Conservation (phyloP, 2,329 filamentous ascomycete genomes). For the Fusarium stilboides region DNA sequence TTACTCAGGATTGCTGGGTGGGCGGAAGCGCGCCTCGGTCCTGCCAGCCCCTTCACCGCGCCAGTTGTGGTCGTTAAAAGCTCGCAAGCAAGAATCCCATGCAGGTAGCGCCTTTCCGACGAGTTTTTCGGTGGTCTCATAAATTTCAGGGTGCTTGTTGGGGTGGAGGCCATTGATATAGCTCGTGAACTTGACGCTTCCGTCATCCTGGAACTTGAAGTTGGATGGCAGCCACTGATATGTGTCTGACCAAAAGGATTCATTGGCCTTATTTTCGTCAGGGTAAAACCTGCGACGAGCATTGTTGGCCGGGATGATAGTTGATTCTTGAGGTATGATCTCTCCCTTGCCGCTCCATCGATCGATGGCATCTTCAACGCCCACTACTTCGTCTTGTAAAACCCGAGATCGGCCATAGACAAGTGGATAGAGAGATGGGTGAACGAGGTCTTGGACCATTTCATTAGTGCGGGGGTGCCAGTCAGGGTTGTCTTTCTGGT, state of each 20-base stretch:
- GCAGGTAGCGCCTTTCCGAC: slow-evolving; percentile 57
- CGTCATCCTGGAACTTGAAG: slow-evolving; percentile 58
- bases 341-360: slow-evolving; percentile 45
- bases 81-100: slow-evolving; percentile 58
- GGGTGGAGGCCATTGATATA: slow-evolving; percentile 66
- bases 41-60: slow-evolving; percentile 18
- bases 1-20: slow-evolving; percentile 22
- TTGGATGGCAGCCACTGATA: slow-evolving; percentile 50
- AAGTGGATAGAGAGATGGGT: slow-evolving; percentile 43
- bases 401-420: slow-evolving; percentile 51
- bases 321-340: slow-evolving; percentile 3
- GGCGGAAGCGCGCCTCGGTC: slow-evolving; percentile 27
- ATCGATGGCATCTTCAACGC: slow-evolving; percentile 40
- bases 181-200: slow-evolving; percentile 56
- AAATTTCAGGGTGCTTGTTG: slow-evolving; percentile 48
- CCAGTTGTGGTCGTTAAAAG: rapidly evolving
- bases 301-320: slow-evolving; percentile 56
- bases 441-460: slow-evolving; percentile 29
- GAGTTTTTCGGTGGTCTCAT: slow-evolving; percentile 56
- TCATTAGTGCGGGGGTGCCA: slow-evolving; percentile 31
- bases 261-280: slow-evolving; percentile 67
- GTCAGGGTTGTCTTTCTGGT: slow-evolving; percentile 35
- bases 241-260: slow-evolving; percentile 59
- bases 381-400: slow-evolving; percentile 53
- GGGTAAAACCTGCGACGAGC: slow-evolving; percentile 53